Evolutionary conservation across 1,284 basidiomycete genomes (phyloP).

Genomic region (Gomphus bonarii): DNA sequence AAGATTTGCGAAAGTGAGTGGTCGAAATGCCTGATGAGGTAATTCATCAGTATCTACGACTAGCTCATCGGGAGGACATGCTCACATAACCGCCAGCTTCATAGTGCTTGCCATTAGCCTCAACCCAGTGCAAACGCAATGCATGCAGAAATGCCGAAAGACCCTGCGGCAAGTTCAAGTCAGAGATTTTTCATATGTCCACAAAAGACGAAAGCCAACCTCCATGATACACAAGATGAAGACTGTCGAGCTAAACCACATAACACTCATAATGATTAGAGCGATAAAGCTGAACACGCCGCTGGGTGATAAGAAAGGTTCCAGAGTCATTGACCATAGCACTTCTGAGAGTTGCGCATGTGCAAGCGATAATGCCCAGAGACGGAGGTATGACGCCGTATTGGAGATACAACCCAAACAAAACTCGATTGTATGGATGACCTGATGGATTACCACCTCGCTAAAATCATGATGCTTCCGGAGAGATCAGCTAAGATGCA

Average conservation of each 20-base stretch:
- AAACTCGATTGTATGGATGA: slow-evolving; percentile 99
- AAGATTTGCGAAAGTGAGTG: slow-evolving; percentile 6
- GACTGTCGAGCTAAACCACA: slow-evolving; percentile 83
- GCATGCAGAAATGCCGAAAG: slow-evolving; percentile 94
- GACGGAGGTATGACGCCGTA: slow-evolving; percentile 96
- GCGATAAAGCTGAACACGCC: slow-evolving; percentile 51
- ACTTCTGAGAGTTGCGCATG: slow-evolving; percentile 98
- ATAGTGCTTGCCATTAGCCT: slow-evolving; percentile 95
- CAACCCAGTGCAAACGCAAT: slow-evolving; percentile 95
- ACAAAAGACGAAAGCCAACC: slow-evolving; percentile 31
- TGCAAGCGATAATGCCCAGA: slow-evolving; percentile 97
- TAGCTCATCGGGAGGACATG: not conserved
- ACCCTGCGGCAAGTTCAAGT: slow-evolving; percentile 39
- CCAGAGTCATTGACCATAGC: slow-evolving; percentile 81
- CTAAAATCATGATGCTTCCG: slow-evolving; percentile 73
- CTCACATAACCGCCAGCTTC: slow-evolving; percentile 81
- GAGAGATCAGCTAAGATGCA: not conserved
- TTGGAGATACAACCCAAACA: slow-evolving; percentile 98
- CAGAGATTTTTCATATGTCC: slow-evolving; percentile 8
- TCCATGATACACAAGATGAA: slow-evolving; percentile 85
- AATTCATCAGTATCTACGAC: not conserved
- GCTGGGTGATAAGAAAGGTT: slow-evolving; percentile 40
- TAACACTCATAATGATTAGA: slow-evolving; percentile 53
- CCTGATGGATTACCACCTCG: slow-evolving; percentile 92
- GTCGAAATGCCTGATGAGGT: slow-evolving; percentile 6